Conservation (phyloP, 768 basidiomycete species). For the Hysterangium stoloniferum region DNA sequence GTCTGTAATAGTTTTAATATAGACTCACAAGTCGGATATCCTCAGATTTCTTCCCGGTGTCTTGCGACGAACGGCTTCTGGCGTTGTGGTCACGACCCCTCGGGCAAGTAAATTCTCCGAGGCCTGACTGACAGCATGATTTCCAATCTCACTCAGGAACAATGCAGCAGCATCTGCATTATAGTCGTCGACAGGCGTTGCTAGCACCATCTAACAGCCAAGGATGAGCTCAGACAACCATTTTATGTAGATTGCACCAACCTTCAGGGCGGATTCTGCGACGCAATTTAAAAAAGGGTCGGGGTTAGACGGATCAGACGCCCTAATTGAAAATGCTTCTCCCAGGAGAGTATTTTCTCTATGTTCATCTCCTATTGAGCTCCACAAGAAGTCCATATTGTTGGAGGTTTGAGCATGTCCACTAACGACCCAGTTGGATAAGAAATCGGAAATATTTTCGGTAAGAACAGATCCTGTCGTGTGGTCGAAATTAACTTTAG, state of each 20-base stretch:
- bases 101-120: slow-evolving; percentile 53
- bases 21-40: slow-evolving; percentile 60
- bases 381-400: slow-evolving; percentile 73
- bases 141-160: slow-evolving; percentile 50
- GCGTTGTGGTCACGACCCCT: slow-evolving; percentile 57
- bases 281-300: slow-evolving; percentile 36
- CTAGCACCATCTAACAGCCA: slow-evolving; percentile 59
- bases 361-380: slow-evolving; percentile 58
- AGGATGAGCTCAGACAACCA: neutral
- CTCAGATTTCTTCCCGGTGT: slow-evolving; percentile 69
- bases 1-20: slow-evolving; percentile 13
- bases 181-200: slow-evolving; percentile 64
- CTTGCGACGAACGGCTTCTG: slow-evolving; percentile 52
- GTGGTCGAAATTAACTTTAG: neutral
- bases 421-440: slow-evolving; percentile 38
- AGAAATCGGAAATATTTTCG: slow-evolving; percentile 10
- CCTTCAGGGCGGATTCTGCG: slow-evolving; percentile 71
- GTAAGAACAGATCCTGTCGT: neutral
- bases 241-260: slow-evolving; percentile 18
- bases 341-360: slow-evolving; percentile 62
- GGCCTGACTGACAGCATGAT: slow-evolving; percentile 46
- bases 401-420: slow-evolving; percentile 34
- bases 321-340: slow-evolving; percentile 43
- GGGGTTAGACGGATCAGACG: slow-evolving; percentile 31
- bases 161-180: slow-evolving; percentile 48